Evolutionary conservation across 495 filamentous ascomycete genomes (phyloP), one percentile per base, ranked within the genome.

Genomic region (Podospora anserina): DNA sequence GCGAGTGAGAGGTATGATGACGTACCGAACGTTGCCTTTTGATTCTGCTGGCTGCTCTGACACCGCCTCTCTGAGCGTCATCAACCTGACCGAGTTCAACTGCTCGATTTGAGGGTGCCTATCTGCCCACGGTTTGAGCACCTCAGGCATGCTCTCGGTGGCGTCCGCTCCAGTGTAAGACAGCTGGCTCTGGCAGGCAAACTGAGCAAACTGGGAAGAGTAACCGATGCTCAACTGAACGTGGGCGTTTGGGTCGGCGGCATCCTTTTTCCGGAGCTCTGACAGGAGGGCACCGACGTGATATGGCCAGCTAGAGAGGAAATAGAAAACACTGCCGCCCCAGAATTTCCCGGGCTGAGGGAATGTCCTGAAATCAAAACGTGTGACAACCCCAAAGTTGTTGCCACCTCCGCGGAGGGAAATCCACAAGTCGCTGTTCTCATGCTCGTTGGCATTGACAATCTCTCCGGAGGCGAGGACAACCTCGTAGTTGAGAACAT

Each of bases 51-150:
- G 32, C 20, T 67, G 56, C 13, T 67, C 59, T 32, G 66, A 44
- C 44, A 30, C 66, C 11, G 66, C 39, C 26, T 32, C 39, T 32
- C 1, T 54, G 58, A 67, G 28, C n/a, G n/a, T 67, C 55, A 44
- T 49, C 65, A 67, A 18, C 7, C 20, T 5, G 16, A 20, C 60
- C 7, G 58, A 49, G 65, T 67, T 67, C 28, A 67, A 23, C 23
- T 19, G n/a, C n/a, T 58, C 55, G 5, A 69, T 66, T 59, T 72
- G 73, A 30, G 71, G 57, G 3, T 70, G 11, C 11, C 73, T 61
- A 0, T 32, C 15, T 9, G 66, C 56, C 34, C 71, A 75, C 1
- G 69, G 65, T 1, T 65, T 54, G 1, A 75, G 67, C 13, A 64
- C 61, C 39, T 49, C 39, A 0, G 66, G 66, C 23, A 68, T 63